A percentile compares a stretch with the other conserved stretches of the same genome.
Evolutionary conservation across 257 asterid species (phyloP).

Genomic region (Ballota nigra): DNA sequence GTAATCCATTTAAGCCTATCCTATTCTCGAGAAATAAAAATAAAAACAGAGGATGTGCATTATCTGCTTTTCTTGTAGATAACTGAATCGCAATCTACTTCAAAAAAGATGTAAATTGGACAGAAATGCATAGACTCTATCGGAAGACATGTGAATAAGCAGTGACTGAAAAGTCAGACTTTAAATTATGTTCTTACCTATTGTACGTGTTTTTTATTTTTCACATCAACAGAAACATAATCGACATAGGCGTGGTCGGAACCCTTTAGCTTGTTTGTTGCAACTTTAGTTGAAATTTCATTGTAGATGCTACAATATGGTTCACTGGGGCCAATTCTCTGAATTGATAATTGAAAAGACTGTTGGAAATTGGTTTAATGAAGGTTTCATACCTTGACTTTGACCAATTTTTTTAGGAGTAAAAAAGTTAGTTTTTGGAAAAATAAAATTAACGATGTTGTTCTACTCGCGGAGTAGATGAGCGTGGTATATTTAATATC

Average conservation of each 20-base stretch:
- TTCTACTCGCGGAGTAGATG: no score
- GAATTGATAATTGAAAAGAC: slow-evolving; percentile 28
- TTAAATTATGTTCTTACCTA: slow-evolving; percentile 50
- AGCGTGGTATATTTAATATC: no score
- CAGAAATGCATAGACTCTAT: background rate
- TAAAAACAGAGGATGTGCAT: background rate
- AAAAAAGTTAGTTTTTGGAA: no score
- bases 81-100: background rate
- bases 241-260: slow-evolving; percentile 78
- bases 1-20: background rate
- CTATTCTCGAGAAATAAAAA: background rate
- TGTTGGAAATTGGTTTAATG: no score
- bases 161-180: background rate
- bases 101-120: background rate
- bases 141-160: background rate
- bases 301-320: slow-evolving; percentile 72
- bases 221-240: slow-evolving; percentile 81
- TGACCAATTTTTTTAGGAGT: no score
- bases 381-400: no score
- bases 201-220: slow-evolving; percentile 54
- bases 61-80: background rate
- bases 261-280: slow-evolving; percentile 49
- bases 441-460: no score
- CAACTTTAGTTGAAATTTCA: slow-evolving; percentile 44
- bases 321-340: slow-evolving; percentile 68